Conservation (phyloP, 495 filamentous ascomycete species). For the Lineolata rhizophorae region DNA sequence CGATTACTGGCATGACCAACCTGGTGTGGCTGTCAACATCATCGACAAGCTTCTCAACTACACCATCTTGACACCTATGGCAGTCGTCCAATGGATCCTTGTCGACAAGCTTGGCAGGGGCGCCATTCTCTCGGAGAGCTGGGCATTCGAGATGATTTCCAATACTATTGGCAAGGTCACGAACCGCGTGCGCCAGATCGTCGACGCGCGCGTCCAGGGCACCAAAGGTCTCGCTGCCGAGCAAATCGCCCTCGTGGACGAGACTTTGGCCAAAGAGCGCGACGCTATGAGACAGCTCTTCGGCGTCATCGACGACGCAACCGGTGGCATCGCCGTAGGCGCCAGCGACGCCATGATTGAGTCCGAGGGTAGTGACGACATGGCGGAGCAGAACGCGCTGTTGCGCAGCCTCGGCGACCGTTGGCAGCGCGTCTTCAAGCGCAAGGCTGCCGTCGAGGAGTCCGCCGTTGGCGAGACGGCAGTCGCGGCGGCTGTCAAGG, state of each 20-base stretch:
- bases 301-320: constrained; percentile 53
- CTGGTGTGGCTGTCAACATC: constrained; percentile 79
- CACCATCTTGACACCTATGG: constrained; percentile 63
- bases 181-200: constrained; percentile 66
- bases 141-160: constrained; percentile 74
- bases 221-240: constrained; percentile 25
- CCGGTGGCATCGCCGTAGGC: constrained; percentile 49
- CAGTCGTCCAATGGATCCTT: constrained; percentile 71
- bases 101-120: constrained; percentile 36
- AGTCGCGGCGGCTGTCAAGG: no score
- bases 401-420: constrained; percentile 62
- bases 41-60: constrained; percentile 97
- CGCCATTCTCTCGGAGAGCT: constrained; percentile 41
- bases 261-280: constrained; percentile 42
- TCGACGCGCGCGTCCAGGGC: constrained; percentile 10
- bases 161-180: constrained; percentile 86
- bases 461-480: constrained; percentile 17
- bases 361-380: constrained; percentile 26
- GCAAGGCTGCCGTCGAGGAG: constrained; percentile 73
- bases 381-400: constrained; percentile 31
- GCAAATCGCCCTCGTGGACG: constrained; percentile 38
- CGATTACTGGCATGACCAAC: constrained; percentile 82
- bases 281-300: constrained; percentile 59
- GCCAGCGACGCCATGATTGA: constrained; percentile 50
- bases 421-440: constrained; percentile 67